Percentiles rank a stretch among this genome's conserved stretches.
phyloP scores from a whole-genome alignment of 306 rosid genomes.

The Pyrus communis region DNA sequence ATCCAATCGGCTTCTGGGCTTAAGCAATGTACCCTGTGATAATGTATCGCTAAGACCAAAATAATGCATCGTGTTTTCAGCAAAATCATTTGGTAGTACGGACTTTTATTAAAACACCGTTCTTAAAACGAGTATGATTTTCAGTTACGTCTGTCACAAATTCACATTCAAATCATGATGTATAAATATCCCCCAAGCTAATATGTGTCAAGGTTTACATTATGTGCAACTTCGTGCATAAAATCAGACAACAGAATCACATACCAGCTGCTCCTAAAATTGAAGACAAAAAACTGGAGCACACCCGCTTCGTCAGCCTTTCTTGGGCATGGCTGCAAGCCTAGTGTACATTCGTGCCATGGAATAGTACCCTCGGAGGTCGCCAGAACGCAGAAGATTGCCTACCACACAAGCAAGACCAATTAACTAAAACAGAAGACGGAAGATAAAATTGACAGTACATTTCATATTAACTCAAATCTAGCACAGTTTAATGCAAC shows the following conservation, averaged over 20 bases:
- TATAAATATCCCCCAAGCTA: not conserved
- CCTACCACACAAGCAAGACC: slow-evolving; percentile 34
- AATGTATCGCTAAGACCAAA: too few relatives aligned
- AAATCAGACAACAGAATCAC: not conserved
- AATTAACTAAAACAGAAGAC: not conserved
- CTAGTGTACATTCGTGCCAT: slow-evolving; percentile 98
- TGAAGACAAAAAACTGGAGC: not conserved
- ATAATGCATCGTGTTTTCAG: not conserved
- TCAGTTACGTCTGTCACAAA: not conserved
- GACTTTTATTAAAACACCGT: not conserved
- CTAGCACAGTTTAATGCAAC: not conserved
- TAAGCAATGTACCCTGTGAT: not conserved
- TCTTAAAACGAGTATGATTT: not conserved
- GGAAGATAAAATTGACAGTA: not conserved
- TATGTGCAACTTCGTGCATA: not conserved
- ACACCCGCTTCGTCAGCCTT: slow-evolving; percentile 45
- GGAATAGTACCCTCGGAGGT: slow-evolving; percentile 76
- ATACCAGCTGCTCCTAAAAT: not conserved
- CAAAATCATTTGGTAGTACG: not conserved
- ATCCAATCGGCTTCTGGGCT: not conserved
- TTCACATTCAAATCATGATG: not conserved
- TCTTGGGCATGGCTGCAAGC: slow-evolving; percentile 97
- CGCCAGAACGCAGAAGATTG: slow-evolving; percentile 89
- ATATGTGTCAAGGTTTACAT: not conserved
- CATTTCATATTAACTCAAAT: not conserved